Conservation (phyloP, 1,284 basidiomycete species). For the Fistulina hepatica region DNA sequence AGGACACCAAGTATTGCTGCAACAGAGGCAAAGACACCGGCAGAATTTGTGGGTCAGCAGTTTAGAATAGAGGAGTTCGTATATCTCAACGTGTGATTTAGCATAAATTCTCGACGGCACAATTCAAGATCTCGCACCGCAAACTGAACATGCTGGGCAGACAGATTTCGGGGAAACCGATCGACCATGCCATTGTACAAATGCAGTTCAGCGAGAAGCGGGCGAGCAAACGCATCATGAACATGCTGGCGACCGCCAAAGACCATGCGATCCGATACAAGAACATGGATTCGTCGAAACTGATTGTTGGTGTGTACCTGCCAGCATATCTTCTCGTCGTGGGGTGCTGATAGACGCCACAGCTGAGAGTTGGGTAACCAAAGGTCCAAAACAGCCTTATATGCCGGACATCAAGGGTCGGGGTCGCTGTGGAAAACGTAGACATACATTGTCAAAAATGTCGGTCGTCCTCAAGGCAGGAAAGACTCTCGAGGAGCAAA, state of each 20-base stretch:
- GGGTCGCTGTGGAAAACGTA: slow-evolving; percentile 69
- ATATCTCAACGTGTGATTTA: no score
- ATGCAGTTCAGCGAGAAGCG: slow-evolving; percentile 94
- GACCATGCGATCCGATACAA: slow-evolving; percentile 79
- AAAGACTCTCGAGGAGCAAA: slow-evolving; percentile 64
- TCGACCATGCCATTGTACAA: slow-evolving; percentile 92
- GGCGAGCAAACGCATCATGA: slow-evolving; percentile 76
- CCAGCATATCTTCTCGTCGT: slow-evolving; percentile 1
- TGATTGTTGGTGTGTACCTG: slow-evolving; percentile 66
- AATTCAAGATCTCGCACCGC: slow-evolving; percentile 88
- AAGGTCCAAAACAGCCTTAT: slow-evolving; percentile 58
- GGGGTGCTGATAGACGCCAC: slow-evolving; percentile 6
- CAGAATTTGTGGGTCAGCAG: no score
- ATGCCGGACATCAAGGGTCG: slow-evolving; percentile 83
- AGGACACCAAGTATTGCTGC: no score
- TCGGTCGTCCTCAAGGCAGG: slow-evolving; percentile 79
- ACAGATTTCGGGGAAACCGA: slow-evolving; percentile 82
- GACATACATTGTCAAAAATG: slow-evolving; percentile 70
- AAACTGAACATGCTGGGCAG: slow-evolving; percentile 84
- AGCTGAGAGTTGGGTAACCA: slow-evolving; percentile 92
- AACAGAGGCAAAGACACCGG: no score
- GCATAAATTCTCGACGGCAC: slow-evolving; percentile 86
- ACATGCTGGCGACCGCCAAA: slow-evolving; percentile 80
- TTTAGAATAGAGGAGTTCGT: no score
- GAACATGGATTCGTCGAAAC: slow-evolving; percentile 58